These are phyloP conservation scores for Saccharum spontaneum DNA, from an alignment of 176 grass and related monocot genomes.

Conservation along the genomic window DNA sequence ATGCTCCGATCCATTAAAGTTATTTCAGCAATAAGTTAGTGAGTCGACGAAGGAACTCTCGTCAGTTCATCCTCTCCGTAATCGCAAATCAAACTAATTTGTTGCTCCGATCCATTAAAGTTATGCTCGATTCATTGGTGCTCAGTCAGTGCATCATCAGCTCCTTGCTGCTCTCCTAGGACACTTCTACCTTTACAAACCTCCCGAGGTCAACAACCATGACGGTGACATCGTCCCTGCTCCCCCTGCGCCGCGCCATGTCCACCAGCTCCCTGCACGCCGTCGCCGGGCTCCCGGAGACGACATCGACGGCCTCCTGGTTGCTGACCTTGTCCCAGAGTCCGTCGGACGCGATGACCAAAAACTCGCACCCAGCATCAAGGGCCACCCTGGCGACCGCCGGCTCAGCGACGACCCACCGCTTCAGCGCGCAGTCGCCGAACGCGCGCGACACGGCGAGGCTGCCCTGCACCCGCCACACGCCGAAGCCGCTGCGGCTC, in stretches of 20 bases:
- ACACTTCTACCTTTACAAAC: no score
- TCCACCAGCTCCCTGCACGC: slow-evolving; percentile 58
- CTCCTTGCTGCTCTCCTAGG: no score
- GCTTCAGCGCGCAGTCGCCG: slow-evolving; percentile 50
- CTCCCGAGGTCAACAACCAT: no score
- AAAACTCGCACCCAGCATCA: slow-evolving; percentile 51
- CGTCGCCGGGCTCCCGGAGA: not conserved
- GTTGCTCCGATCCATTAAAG: not conserved
- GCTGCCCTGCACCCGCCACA: slow-evolving; percentile 80
- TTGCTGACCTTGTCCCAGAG: slow-evolving; percentile 84
- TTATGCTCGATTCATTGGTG: not conserved
- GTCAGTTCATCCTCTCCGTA: no score
- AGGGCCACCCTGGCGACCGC: slow-evolving; percentile 33
- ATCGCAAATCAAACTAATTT: no score
- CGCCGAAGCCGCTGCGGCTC: slow-evolving; percentile 50
- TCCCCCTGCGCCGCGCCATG: slow-evolving; percentile 51
- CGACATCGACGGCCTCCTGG: slow-evolving; percentile 80
- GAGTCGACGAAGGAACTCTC: no score
- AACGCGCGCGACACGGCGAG: slow-evolving; percentile 70
- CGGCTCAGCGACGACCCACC: slow-evolving; percentile 57
- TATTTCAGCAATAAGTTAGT: no score
- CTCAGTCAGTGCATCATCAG: not conserved
- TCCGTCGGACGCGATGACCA: slow-evolving; percentile 81
- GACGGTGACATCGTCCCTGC: slow-evolving; percentile 39
- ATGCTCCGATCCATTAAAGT: no score